Conservation (phyloP, 768 basidiomycete species). For the Auriscalpium orientale region DNA sequence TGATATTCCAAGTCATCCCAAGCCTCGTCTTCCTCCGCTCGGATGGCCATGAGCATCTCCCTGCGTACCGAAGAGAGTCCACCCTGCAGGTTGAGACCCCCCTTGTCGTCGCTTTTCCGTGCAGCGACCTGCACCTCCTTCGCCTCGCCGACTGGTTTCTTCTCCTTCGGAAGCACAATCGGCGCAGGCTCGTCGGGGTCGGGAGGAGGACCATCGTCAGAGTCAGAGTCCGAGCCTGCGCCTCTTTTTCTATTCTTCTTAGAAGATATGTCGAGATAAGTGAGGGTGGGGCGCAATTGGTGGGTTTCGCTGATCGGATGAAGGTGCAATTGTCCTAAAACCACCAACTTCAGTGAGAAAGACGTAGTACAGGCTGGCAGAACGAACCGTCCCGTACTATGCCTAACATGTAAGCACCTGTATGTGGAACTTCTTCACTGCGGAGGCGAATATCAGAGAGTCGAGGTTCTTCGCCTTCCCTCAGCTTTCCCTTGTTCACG, state of each 20-base stretch:
- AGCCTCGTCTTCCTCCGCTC: slow-evolving; percentile 68
- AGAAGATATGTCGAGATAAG: slow-evolving; percentile 68
- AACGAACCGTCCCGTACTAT: slow-evolving; percentile 58
- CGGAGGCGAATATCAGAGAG: slow-evolving; percentile 63
- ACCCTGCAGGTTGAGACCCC: slow-evolving; percentile 45
- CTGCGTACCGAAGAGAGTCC: slow-evolving; percentile 63
- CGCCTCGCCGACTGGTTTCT: slow-evolving; percentile 45
- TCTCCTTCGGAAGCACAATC: slow-evolving; percentile 42
- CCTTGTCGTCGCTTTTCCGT: slow-evolving; percentile 57
- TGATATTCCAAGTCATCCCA: slow-evolving; percentile 68
- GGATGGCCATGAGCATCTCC: slow-evolving; percentile 70
- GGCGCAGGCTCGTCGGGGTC: slow-evolving; percentile 67
- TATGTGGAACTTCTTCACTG: slow-evolving; percentile 63
- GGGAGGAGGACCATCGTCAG: slow-evolving; percentile 71
- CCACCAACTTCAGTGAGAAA: slow-evolving; percentile 8
- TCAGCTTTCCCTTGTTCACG: slow-evolving; percentile 20
- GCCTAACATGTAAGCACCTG: slow-evolving; percentile 68
- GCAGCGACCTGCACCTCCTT: slow-evolving; percentile 76
- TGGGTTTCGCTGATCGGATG: slow-evolving; percentile 74
- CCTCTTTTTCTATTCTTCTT: slow-evolving; percentile 48
- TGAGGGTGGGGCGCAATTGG: slow-evolving; percentile 76
- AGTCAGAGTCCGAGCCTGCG: slow-evolving; percentile 58
- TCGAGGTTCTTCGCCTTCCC: slow-evolving; percentile 31
- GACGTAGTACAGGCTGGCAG: not conserved
- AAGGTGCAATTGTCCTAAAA: slow-evolving; percentile 60